Evolutionary conservation across 169 alveolate species (phyloP).

Genomic region (Eimeria praecox): DNA sequence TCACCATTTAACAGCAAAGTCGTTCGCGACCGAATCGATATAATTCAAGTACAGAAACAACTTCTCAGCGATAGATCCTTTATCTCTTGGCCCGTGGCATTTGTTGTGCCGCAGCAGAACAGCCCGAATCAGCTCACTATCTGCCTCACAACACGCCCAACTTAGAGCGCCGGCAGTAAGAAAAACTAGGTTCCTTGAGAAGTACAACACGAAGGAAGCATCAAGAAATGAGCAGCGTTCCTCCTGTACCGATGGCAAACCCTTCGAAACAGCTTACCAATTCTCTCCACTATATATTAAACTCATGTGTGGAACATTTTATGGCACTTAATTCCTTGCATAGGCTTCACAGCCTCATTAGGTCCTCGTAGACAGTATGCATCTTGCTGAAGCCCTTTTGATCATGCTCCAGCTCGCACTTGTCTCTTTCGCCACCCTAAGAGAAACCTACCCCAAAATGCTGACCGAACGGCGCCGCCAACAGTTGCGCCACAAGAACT

Average conservation of each 20-base stretch:
- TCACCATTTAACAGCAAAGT: neutral
- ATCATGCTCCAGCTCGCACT: neutral
- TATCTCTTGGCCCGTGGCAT: neutral
- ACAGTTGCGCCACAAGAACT: neutral
- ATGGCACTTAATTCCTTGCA: neutral
- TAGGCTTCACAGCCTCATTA: neutral
- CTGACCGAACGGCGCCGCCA: neutral
- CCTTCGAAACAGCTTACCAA: neutral
- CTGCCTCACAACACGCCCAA: neutral
- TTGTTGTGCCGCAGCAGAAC: neutral
- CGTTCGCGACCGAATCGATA: neutral
- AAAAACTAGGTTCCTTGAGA: neutral
- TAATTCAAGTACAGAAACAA: neutral
- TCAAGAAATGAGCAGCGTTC: neutral
- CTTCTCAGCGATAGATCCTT: neutral
- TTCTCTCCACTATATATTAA: too few relatives aligned
- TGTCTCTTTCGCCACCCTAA: too few relatives aligned
- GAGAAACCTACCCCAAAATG: too few relatives aligned
- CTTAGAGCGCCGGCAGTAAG: neutral
- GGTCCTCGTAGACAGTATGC: neutral
- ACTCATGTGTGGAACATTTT: neutral
- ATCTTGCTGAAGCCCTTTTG: neutral
- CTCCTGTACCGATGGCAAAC: neutral
- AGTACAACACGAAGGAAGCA: neutral
- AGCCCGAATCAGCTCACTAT: neutral